phyloP scores from a whole-genome alignment of 108 stramenopile species.

The Nitzschia putrida region DNA sequence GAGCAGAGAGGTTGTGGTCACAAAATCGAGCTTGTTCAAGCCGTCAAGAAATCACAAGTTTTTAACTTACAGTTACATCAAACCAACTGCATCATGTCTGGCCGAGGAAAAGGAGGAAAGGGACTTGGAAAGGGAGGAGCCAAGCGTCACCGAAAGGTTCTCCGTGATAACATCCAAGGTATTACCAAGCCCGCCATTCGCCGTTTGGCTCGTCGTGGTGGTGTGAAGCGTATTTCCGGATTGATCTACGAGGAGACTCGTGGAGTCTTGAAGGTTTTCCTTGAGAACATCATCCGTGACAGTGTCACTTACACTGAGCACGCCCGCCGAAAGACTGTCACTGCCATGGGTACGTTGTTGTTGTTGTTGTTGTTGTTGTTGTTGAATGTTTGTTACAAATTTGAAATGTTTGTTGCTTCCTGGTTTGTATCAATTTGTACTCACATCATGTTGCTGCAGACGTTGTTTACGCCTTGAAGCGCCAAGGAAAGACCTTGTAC shows the following conservation, averaged over 20 bases:
- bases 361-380: not conserved
- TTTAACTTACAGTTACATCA: no score
- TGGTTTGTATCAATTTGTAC: no score
- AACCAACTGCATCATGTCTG: slow-evolving; percentile 46
- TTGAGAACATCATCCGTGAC: slow-evolving; percentile 89
- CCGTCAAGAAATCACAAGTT: no score
- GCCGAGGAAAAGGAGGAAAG: slow-evolving; percentile 87
- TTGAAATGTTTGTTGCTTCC: no score
- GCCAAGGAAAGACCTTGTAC: slow-evolving; percentile 96
- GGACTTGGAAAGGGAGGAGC: slow-evolving; percentile 91
- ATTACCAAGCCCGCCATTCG: slow-evolving; percentile 99
- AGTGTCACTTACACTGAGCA: slow-evolving; percentile 93
- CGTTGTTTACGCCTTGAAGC: slow-evolving; percentile 95
- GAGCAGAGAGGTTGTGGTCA: not conserved
- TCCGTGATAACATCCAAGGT: slow-evolving; percentile 99
- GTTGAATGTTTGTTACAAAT: not conserved
- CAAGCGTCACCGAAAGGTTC: slow-evolving; percentile 91
- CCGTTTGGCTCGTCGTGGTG: slow-evolving; percentile 98
- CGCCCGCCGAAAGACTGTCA: slow-evolving; percentile 91
- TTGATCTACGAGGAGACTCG: slow-evolving; percentile 97
- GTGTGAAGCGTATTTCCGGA: slow-evolving; percentile 99
- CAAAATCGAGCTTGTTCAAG: not conserved
- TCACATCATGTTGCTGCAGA: no score
- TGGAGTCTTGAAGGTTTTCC: slow-evolving; percentile 91
- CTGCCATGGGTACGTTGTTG: slow-evolving; percentile 67